Percentiles rank a stretch among this genome's conserved stretches.
These are phyloP conservation scores for Penicillium sp. DNA, from an alignment of 2,329 filamentous ascomycete genomes.

Conservation along the genomic window DNA sequence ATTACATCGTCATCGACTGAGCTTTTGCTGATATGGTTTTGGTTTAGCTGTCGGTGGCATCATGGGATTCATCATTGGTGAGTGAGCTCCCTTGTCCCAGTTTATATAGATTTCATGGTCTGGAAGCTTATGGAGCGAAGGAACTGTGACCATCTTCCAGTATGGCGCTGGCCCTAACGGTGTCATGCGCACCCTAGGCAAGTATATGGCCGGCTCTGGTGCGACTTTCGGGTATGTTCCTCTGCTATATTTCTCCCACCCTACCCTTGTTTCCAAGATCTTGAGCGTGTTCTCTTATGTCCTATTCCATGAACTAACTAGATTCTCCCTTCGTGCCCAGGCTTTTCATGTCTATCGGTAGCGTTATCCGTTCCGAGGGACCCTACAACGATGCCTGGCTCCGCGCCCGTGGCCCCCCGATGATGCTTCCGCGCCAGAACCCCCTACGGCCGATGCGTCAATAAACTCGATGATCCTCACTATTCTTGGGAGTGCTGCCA, in stretches of 20 bases:
- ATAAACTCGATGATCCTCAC: slow-evolving; percentile 17
- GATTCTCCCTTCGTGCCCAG: slow-evolving; percentile 36
- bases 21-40: slow-evolving; percentile 18
- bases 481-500: neutral
- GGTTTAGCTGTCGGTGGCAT: slow-evolving; percentile 81
- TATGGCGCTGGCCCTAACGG: slow-evolving; percentile 92
- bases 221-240: slow-evolving; percentile 83
- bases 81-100: slow-evolving; percentile 16
- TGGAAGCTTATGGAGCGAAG: slow-evolving; percentile 45
- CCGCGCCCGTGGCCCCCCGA: slow-evolving; percentile 68
- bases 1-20: slow-evolving; percentile 1
- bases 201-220: slow-evolving; percentile 94
- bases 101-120: too few relatives aligned
- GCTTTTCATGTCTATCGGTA: slow-evolving; percentile 99
- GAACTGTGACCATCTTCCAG: slow-evolving; percentile 89
- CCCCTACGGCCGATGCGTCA: slow-evolving; percentile 33
- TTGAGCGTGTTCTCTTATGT: too few relatives aligned
- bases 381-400: slow-evolving; percentile 74
- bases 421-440: slow-evolving; percentile 58
- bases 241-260: slow-evolving; percentile 1
- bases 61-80: slow-evolving; percentile 97
- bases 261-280: too few relatives aligned
- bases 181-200: slow-evolving; percentile 87
- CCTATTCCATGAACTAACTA: neutral
- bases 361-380: slow-evolving; percentile 88